phyloP scores from a whole-genome alignment of 2,329 filamentous ascomycete genomes.

The Aspergillus uvarum region DNA sequence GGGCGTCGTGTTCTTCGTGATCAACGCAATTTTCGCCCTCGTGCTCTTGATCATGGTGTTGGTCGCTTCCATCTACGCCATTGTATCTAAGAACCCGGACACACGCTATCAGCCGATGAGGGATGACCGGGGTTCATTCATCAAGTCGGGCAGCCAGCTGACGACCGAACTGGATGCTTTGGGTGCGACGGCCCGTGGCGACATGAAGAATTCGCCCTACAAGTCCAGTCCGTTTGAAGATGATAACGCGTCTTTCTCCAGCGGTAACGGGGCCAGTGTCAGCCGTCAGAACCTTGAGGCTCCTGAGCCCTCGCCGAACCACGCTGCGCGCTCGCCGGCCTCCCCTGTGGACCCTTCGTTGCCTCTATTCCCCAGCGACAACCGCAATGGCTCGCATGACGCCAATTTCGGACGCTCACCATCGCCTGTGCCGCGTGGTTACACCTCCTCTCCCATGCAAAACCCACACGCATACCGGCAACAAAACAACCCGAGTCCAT shows the following conservation, averaged over 20 bases:
- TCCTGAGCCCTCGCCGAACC: slow-evolving; percentile 28
- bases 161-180: slow-evolving; percentile 87
- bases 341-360: slow-evolving; percentile 51
- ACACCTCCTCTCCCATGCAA: slow-evolving; percentile 33
- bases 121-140: slow-evolving; percentile 93
- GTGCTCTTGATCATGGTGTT: slow-evolving; percentile 81
- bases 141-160: slow-evolving; percentile 89
- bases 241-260: slow-evolving; percentile 67
- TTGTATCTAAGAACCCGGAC: slow-evolving; percentile 91
- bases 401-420: slow-evolving; percentile 23
- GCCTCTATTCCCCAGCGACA: slow-evolving; percentile 48
- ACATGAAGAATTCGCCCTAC: slow-evolving; percentile 62
- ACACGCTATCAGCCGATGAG: slow-evolving; percentile 95
- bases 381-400: slow-evolving; percentile 42
- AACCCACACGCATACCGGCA: slow-evolving; percentile 43
- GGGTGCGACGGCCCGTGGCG: slow-evolving; percentile 82
- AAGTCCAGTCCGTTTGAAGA: slow-evolving; percentile 65
- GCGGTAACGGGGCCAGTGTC: slow-evolving; percentile 49
- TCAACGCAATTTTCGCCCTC: slow-evolving; percentile 80
- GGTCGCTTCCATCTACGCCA: slow-evolving; percentile 72
- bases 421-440: slow-evolving; percentile 36
- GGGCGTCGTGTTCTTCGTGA: slow-evolving; percentile 83
- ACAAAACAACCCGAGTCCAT: slow-evolving; percentile 60
- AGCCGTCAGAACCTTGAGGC: slow-evolving; percentile 47
- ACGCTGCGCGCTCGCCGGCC: slow-evolving; percentile 40